These are phyloP conservation scores for Apiotrichum sp. DNA, from an alignment of 1,284 basidiomycete genomes.

Conservation along the genomic window DNA sequence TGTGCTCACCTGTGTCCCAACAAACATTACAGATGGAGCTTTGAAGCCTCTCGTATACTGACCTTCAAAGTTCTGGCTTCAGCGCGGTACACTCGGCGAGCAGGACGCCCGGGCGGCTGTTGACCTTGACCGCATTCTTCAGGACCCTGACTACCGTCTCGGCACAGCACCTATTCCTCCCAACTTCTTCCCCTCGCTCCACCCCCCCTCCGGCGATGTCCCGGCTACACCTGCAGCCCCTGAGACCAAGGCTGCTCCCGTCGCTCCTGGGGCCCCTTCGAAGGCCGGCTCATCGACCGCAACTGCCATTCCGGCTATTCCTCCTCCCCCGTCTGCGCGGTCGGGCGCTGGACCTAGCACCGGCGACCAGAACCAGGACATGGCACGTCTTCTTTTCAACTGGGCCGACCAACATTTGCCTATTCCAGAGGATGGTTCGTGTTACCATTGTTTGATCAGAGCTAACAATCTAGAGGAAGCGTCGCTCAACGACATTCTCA, in stretches of 20 bases:
- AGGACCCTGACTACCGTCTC: constrained; percentile 33
- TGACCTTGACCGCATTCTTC: constrained; percentile 40
- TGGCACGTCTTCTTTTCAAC: constrained; percentile 35
- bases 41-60: background rate
- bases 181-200: constrained; percentile 15
- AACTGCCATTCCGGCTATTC: constrained; percentile 19
- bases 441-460: background rate
- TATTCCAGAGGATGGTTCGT: constrained; percentile 14
- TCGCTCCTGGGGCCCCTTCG: constrained; percentile 13
- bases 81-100: constrained; percentile 25
- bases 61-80: constrained; percentile 43
- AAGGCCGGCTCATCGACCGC: constrained; percentile 27
- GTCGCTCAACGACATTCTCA: constrained; percentile 40
- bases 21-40: too few species aligned
- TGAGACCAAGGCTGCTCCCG: background rate
- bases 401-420: constrained; percentile 29
- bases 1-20: too few species aligned
- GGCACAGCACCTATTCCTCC: constrained; percentile 18
- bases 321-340: background rate
- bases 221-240: constrained; percentile 25
- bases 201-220: constrained; percentile 7
- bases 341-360: constrained; percentile 4
- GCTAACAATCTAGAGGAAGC: constrained; percentile 20
- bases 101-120: constrained; percentile 31
- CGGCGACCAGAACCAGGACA: constrained; percentile 21